Percentiles rank a stretch among this genome's conserved stretches.
Evolutionary conservation across 192 early-diverging fungal genomes (phyloP).

Genomic region (Podila horticola): DNA sequence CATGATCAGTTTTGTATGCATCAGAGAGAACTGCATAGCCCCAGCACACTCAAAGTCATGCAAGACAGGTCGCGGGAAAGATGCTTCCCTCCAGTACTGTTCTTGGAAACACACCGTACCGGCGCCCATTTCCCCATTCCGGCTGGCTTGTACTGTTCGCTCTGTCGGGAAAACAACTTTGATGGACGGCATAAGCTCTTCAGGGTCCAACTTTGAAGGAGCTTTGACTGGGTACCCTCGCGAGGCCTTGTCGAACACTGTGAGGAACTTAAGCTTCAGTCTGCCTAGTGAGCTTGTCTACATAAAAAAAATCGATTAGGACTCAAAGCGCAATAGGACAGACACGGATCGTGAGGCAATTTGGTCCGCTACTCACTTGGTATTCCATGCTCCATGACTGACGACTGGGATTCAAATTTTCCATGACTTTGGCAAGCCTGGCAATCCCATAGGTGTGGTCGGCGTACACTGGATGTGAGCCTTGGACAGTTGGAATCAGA

Average conservation of each 20-base stretch:
- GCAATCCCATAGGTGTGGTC: slow-evolving; percentile 60
- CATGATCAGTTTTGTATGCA: slow-evolving; percentile 25
- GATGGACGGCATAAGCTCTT: slow-evolving; percentile 28
- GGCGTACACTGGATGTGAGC: slow-evolving; percentile 38
- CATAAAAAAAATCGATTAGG: background rate
- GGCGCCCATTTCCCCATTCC: slow-evolving; percentile 37
- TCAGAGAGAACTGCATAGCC: slow-evolving; percentile 13
- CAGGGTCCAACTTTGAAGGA: slow-evolving; percentile 2
- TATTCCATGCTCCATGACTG: slow-evolving; percentile 49
- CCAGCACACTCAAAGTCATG: slow-evolving; percentile 42
- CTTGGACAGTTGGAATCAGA: slow-evolving; percentile 65
- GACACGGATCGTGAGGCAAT: background rate
- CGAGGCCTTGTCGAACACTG: slow-evolving; percentile 54
- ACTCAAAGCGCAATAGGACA: background rate
- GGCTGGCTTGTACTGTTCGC: slow-evolving; percentile 44
- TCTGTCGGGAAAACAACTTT: slow-evolving; percentile 57
- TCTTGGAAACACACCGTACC: slow-evolving; percentile 24
- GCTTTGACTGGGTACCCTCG: slow-evolving; percentile 35
- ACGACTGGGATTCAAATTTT: slow-evolving; percentile 10
- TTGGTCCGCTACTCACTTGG: slow-evolving; percentile 39
- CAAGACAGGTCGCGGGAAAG: slow-evolving; percentile 27
- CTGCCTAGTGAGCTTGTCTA: slow-evolving; percentile 62
- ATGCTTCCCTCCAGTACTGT: slow-evolving; percentile 13
- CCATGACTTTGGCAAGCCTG: slow-evolving; percentile 53
- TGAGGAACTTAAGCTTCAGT: slow-evolving; percentile 43